These are phyloP conservation scores for Xylaria sp. DNA, from an alignment of 2,329 filamentous ascomycete genomes.

Conservation along the genomic window DNA sequence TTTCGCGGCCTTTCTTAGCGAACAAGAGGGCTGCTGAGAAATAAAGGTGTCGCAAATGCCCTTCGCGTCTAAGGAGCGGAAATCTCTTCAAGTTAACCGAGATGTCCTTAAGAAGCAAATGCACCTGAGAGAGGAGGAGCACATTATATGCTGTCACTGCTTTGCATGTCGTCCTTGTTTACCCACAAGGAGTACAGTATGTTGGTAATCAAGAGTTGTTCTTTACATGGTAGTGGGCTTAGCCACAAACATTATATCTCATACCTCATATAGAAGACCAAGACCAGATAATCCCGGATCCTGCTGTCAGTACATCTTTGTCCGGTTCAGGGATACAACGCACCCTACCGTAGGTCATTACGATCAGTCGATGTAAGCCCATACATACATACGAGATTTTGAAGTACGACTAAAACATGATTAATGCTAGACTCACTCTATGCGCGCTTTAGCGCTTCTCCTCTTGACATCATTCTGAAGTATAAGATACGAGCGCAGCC, in stretches of 20 bases:
- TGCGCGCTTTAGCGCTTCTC: not conserved
- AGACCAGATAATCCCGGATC: not conserved
- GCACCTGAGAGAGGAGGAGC: not conserved
- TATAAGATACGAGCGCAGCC: slow-evolving; percentile 10
- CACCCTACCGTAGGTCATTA: not conserved
- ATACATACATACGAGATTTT: not conserved
- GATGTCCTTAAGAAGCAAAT: not conserved
- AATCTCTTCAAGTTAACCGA: not conserved
- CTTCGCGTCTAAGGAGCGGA: not conserved
- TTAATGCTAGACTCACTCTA: not conserved
- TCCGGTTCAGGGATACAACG: not conserved
- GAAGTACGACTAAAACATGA: not conserved
- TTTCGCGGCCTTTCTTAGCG: not conserved
- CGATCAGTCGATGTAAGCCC: no score
- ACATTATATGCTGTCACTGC: slow-evolving; percentile 16
- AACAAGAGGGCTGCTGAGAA: not conserved
- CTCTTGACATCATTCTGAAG: slow-evolving; percentile 16
- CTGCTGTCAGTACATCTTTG: not conserved
- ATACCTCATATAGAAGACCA: not conserved
- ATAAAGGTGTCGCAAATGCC: not conserved
- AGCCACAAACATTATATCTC: not conserved
- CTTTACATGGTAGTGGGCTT: not conserved
- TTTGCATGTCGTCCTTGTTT: not conserved
- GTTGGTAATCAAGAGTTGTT: not conserved
- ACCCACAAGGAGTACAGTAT: not conserved